phyloP scores from a whole-genome alignment of 345 rosid genomes.

The Excoecaria cochinchinensis region DNA sequence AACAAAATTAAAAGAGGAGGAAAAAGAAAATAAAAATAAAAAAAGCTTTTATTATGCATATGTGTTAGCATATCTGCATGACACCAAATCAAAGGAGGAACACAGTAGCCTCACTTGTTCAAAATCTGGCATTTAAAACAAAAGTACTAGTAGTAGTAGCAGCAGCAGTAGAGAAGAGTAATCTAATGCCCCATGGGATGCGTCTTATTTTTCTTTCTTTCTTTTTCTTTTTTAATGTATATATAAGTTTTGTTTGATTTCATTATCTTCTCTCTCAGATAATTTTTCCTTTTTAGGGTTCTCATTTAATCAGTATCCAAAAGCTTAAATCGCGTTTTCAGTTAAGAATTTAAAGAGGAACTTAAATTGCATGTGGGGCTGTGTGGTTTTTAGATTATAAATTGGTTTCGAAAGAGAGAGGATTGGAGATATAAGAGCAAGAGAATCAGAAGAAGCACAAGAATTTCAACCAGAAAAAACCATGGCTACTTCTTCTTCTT shows the following conservation, averaged over 20 bases:
- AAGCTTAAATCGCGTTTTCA: slow-evolving; percentile 11
- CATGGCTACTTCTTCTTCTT: slow-evolving; percentile 68
- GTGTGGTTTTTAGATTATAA: slow-evolving; percentile 23
- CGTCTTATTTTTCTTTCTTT: neutral
- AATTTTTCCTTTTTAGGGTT: slow-evolving; percentile 16
- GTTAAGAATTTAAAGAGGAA: slow-evolving; percentile 15
- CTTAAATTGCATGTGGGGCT: slow-evolving; percentile 32
- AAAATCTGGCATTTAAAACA: slow-evolving; percentile 32
- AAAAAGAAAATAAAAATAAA: neutral
- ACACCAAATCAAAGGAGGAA: slow-evolving; percentile 39
- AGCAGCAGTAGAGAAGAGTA: slow-evolving; percentile 1
- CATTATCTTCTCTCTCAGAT: slow-evolving; percentile 5
- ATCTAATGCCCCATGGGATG: slow-evolving; percentile 35
- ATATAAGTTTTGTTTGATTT: neutral
- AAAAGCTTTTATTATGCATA: slow-evolving; percentile 24
- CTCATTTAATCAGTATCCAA: slow-evolving; percentile 10
- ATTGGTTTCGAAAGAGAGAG: slow-evolving; percentile 10
- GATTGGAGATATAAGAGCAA: slow-evolving; percentile 1
- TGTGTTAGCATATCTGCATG: slow-evolving; percentile 49
- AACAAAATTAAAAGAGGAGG: slow-evolving; percentile 6
- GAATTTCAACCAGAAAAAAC: slow-evolving; percentile 9
- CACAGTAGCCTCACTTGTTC: slow-evolving; percentile 30
- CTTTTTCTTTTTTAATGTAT: neutral
- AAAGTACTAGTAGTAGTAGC: slow-evolving; percentile 8
- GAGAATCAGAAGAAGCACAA: neutral